A percentile compares a stretch with the other conserved stretches of the same genome.
Conservation (phyloP, 805 yeast species). For the Schwanniomyces pseudopolymorphus region DNA sequence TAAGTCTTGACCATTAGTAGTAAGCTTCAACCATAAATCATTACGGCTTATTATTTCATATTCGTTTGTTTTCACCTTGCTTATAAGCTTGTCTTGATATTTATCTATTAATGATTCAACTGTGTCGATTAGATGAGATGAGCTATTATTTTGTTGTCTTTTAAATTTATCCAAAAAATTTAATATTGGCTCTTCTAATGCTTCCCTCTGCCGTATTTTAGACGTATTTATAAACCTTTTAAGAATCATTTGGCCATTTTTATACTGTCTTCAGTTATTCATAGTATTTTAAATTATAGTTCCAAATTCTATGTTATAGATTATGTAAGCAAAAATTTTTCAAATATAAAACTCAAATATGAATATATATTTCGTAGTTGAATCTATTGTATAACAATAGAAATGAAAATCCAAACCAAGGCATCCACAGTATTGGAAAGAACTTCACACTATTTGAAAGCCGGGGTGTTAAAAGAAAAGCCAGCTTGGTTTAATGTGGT, state of each 20-base stretch:
- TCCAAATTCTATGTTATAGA: background rate
- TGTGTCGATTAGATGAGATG: slow-evolving; percentile 9
- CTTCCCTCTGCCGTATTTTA: background rate
- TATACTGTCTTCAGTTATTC: background rate
- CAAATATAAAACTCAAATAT: slow-evolving; percentile 1
- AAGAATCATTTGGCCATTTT: slow-evolving; percentile 1
- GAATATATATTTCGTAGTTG: background rate
- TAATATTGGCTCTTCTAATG: background rate
- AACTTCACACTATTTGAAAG: slow-evolving; percentile 70
- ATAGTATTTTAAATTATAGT: background rate
- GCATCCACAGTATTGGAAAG: slow-evolving; percentile 79
- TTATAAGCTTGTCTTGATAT: slow-evolving; percentile 6
- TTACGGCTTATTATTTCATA: background rate
- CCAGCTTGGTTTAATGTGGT: slow-evolving; percentile 93
- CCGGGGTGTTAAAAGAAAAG: slow-evolving; percentile 65
- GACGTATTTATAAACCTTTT: slow-evolving; percentile 5
- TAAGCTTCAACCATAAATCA: slow-evolving; percentile 3
- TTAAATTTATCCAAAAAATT: slow-evolving; percentile 4
- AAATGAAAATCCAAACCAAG: slow-evolving; percentile 62
- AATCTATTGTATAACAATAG: background rate
- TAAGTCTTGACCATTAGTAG: background rate
- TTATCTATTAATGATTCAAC: slow-evolving; percentile 12
- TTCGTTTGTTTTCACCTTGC: slow-evolving; percentile 1
- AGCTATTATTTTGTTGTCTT: slow-evolving; percentile 4
- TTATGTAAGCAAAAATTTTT: slow-evolving; percentile 7